phyloP scores from a whole-genome alignment of 371 early-diverging fungal species.

The Nematocida homosporus region DNA sequence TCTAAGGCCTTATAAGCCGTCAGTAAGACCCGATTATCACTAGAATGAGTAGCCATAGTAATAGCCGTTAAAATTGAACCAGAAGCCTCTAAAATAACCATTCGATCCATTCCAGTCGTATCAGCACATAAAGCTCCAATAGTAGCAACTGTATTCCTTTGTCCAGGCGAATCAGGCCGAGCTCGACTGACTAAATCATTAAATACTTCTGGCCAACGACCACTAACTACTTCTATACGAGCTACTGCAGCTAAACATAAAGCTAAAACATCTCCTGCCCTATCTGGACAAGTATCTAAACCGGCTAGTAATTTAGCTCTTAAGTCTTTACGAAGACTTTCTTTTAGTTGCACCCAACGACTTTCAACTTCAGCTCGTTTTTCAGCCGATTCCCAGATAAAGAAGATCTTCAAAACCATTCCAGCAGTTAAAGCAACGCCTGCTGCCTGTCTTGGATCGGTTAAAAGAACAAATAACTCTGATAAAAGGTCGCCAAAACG shows the following conservation, averaged over 20 bases:
- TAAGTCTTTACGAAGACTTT: conserved; percentile 1
- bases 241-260: conserved; percentile 50
- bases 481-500: conserved; percentile 7
- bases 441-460: neutral
- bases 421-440: conserved; percentile 10
- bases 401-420: conserved; percentile 40
- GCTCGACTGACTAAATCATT: neutral
- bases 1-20: conserved; percentile 31
- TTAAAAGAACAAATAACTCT: conserved; percentile 13
- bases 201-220: conserved; percentile 35
- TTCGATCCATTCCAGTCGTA: conserved; percentile 31
- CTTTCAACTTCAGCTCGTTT: conserved; percentile 28
- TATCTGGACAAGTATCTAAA: conserved; percentile 4
- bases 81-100: conserved; percentile 25
- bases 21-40: neutral
- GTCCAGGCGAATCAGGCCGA: neutral
- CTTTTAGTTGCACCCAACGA: conserved; percentile 24
- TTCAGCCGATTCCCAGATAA: conserved; percentile 47
- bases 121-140: conserved; percentile 43
- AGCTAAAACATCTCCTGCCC: conserved; percentile 29
- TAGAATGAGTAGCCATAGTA: conserved; percentile 1
- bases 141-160: conserved; percentile 34
- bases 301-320: conserved; percentile 11
- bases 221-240: conserved; percentile 25
- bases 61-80: conserved; percentile 46